Evolutionary conservation across 768 basidiomycete species (phyloP).

Genomic region (Arthromyces matolae): DNA sequence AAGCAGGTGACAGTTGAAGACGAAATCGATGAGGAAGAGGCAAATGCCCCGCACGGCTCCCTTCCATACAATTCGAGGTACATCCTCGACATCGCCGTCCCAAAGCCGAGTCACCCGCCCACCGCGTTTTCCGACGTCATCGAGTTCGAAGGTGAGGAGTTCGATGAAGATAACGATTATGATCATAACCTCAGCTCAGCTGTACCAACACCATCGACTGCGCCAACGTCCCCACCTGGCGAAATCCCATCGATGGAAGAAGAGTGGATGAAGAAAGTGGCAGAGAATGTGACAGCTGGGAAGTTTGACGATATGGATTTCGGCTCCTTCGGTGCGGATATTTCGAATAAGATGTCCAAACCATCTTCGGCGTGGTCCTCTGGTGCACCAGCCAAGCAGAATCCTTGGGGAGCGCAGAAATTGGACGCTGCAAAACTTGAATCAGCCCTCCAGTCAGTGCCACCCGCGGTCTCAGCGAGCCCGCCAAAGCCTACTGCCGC

Average conservation of each 20-base stretch:
- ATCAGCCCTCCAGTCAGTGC: slow-evolving; percentile 15
- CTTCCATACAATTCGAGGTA: slow-evolving; percentile 33
- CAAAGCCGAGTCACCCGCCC: slow-evolving; percentile 38
- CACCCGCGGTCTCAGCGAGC: slow-evolving; percentile 6
- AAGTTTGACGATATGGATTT: slow-evolving; percentile 13
- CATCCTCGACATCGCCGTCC: slow-evolving; percentile 37
- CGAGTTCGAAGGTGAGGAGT: slow-evolving; percentile 26
- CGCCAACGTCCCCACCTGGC: slow-evolving; percentile 25
- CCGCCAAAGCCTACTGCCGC: slow-evolving; percentile 9
- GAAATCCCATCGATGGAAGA: slow-evolving; percentile 23
- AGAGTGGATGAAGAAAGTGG: slow-evolving; percentile 22
- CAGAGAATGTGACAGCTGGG: slow-evolving; percentile 21
- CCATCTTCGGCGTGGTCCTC: slow-evolving; percentile 3
- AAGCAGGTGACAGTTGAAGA: slow-evolving; percentile 44
- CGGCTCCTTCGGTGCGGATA: slow-evolving; percentile 6
- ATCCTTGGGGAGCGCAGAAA: slow-evolving; percentile 6
- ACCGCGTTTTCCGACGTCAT: slow-evolving; percentile 36
- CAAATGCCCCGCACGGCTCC: slow-evolving; percentile 22
- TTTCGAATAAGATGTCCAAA: background rate
- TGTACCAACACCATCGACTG: slow-evolving; percentile 25
- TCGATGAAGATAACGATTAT: slow-evolving; percentile 18
- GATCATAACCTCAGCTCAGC: slow-evolving; percentile 19
- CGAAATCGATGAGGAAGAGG: slow-evolving; percentile 41
- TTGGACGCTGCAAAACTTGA: slow-evolving; percentile 16
- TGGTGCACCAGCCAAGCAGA: slow-evolving; percentile 5